Evolutionary conservation across 345 rosid species (phyloP), one percentile per base, ranked within the genome.

Genomic region (Boechera retrofracta): DNA sequence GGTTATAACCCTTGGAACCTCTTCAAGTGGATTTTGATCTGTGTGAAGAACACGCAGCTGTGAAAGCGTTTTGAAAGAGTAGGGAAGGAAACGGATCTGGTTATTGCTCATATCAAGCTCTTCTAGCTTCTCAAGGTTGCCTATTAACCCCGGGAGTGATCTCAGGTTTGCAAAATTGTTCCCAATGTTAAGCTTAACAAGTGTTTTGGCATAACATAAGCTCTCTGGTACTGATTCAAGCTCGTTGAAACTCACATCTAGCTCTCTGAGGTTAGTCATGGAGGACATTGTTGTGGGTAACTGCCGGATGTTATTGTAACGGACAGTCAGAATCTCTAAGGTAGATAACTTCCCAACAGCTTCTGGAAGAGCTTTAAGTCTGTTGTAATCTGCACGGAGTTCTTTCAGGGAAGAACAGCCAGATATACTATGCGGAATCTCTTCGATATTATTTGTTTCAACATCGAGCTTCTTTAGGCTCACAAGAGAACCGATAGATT

Each of bases 221-320:
- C 99, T 89, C 87, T 95, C 99, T 3, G 99, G 97, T 80, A 95
- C 89, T 0, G 89, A 83, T 79, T 95, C 99, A 16, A 95, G 98
- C 89, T 95, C 99, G 61, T 95, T 95, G 85, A 95, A 95, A 82
- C 99, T 95, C 64, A 86, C 91, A 81, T 95, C 87, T 12, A 95
- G 89, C 86, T 95, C 98, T 82, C 78, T 92, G 64, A 95, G 83
- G 72, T 84, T 89, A 57, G 66, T 71, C 47, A 95, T 86, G 72
- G 96, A 85, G 36, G 99, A 75, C 97, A 91, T 92, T 3, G 99
- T 95, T 15, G 98, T 92, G 0, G 99, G 99, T 56, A 95, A 70
- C 47, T 89, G 94, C 56, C 90, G 87, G 80, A 95, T 86, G 82
- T 91, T 92, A 51, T 95, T 95, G 70, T 95, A 95, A 13, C 99